Percentiles rank a stretch among this genome's conserved stretches.
These are phyloP conservation scores for Cladorrhinum sp. DNA, from an alignment of 2,329 filamentous ascomycete genomes.

Conservation along the genomic window DNA sequence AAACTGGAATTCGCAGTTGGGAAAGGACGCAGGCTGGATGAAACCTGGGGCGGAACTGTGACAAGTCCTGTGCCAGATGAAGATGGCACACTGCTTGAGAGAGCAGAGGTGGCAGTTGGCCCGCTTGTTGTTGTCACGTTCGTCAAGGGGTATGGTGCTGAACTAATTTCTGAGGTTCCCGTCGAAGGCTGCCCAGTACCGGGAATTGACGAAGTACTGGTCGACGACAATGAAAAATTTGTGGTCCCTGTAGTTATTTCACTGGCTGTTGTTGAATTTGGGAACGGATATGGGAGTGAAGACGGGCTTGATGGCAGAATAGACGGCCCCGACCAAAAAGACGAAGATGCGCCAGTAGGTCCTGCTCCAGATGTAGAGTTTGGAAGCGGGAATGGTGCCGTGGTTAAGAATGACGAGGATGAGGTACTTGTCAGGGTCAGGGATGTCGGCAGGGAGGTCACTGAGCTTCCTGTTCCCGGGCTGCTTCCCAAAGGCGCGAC, in stretches of 20 bases:
- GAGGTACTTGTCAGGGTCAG: too few species aligned
- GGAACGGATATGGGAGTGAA: slow-evolving; percentile 9
- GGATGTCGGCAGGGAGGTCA: background rate
- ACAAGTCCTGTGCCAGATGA: background rate
- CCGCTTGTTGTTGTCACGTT: slow-evolving; percentile 8
- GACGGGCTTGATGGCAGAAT: background rate
- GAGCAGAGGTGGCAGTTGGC: slow-evolving; percentile 5
- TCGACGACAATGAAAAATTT: background rate
- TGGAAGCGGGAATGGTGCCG: slow-evolving; percentile 14
- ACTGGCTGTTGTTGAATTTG: slow-evolving; percentile 8
- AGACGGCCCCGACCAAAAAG: background rate
- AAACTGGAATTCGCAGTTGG: background rate
- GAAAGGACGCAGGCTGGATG: slow-evolving; percentile 1
- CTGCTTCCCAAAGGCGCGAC: background rate
- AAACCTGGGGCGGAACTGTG: background rate
- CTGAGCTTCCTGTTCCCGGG: background rate
- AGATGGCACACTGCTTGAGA: background rate
- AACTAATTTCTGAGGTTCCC: background rate
- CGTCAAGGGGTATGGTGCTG: slow-evolving; percentile 11
- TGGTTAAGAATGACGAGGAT: too few species aligned
- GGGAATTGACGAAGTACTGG: background rate
- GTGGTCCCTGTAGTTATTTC: background rate
- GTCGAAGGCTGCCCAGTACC: background rate
- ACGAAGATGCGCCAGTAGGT: slow-evolving; percentile 1
- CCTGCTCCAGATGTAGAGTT: slow-evolving; percentile 13